Base-by-base conservation (phyloP, 2,329 filamentous ascomycete genomes). In the Colletotrichum aenigma region DNA sequence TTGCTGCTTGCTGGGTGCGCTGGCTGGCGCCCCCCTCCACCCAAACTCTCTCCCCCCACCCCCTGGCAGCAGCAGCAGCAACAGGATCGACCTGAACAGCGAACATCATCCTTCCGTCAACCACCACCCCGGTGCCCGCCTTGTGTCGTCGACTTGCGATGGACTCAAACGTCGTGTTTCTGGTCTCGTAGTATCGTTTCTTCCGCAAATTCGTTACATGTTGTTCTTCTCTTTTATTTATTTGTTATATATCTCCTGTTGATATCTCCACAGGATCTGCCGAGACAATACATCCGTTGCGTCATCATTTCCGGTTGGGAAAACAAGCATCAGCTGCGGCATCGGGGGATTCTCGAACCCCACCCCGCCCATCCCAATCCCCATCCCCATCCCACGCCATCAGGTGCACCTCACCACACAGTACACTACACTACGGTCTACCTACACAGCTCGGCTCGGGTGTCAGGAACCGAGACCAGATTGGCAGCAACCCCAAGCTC, bases 301-400 rank as follows among this genome's bases (percentile, higher is more conserved):
- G 74, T 76, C 74, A 74, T 74, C 43, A 34, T 24, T 48, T 34
- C 70, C 64, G 43, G 64, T 62, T 38, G 56, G 32, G 58, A 30
- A 68, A 38, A 38, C 43, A 30, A 34, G 58, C 58, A 61, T 66
- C 28, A 71, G 74, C 74, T 76, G 74, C 74, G 74, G 74, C 70
- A 76, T 76, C 70, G 74, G 74, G 58, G 70, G 21, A 73, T 58
- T 69, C 73, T 72, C 62, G 36, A 75, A 61, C 60, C 69, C 73
- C 61, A 72, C 69, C 38, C 73, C 21, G 32, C 70, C 28, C 74
- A 64, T 74, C 74, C 43, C 74, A 52, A 52, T 65, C 28, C 58
- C 58, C 34, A 68, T 74, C 21, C 62, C 61, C 34, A 68, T 74
- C 21, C 62, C 61, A 64, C 61, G 61, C 61, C 61, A 64, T 72